Percentiles rank a stretch among this genome's conserved stretches.
Evolutionary conservation across 83 land plant genomes (phyloP).

Genomic region (Picea abies): DNA sequence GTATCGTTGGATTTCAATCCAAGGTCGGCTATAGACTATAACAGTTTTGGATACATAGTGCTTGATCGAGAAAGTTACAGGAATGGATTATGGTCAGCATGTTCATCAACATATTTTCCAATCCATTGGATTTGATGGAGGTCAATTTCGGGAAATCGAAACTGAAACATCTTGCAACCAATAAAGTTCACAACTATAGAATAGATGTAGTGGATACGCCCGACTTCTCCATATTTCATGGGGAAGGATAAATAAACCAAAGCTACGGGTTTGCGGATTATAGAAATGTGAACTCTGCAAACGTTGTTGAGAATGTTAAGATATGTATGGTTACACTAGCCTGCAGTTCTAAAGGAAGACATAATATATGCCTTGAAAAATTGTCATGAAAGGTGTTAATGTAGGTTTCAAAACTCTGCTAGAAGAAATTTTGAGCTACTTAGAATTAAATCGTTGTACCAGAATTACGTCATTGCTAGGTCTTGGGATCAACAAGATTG

Average conservation of each 20-base stretch:
- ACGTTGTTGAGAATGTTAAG: no score
- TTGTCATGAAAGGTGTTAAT: no score
- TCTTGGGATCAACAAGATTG: conserved; percentile 37
- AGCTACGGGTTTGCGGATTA: no score
- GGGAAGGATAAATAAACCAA: background rate
- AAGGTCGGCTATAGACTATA: background rate
- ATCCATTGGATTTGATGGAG: background rate
- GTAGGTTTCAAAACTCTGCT: no score
- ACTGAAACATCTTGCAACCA: background rate
- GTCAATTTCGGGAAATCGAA: background rate
- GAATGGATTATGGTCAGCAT: background rate
- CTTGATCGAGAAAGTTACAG: background rate
- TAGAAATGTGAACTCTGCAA: no score
- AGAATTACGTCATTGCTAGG: no score
- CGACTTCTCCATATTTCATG: background rate
- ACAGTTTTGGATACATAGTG: background rate
- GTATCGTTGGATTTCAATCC: background rate
- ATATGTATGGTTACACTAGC: no score
- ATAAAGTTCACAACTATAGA: background rate
- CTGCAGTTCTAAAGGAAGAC: no score
- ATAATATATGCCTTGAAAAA: no score
- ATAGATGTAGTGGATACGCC: background rate
- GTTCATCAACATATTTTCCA: background rate
- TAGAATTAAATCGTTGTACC: no score
- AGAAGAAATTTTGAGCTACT: no score